phyloP scores from a whole-genome alignment of 2,329 filamentous ascomycete species.

The Albophoma yamanashiensis region DNA sequence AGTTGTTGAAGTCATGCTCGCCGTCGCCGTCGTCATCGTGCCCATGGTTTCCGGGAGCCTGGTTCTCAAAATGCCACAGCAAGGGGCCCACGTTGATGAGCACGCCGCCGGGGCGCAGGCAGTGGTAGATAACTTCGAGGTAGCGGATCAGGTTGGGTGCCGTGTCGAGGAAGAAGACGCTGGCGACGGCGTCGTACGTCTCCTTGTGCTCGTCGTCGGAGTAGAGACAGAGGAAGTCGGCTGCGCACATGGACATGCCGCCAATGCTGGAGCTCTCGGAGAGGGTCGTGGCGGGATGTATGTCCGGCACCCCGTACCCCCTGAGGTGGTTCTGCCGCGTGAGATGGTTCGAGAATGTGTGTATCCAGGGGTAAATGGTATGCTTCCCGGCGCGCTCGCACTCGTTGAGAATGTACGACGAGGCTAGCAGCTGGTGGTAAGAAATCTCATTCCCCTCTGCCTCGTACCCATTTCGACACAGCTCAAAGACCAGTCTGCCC shows the following conservation, averaged over 20 bases:
- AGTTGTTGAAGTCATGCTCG: constrained; percentile 35
- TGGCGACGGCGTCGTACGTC: constrained; percentile 71
- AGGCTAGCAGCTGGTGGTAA: constrained; percentile 90
- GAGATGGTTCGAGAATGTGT: constrained; percentile 79
- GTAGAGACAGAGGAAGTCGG: constrained; percentile 88
- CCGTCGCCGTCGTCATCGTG: constrained; percentile 39
- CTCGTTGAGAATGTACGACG: constrained; percentile 63
- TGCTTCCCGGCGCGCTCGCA: constrained; percentile 51
- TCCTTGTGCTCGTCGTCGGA: constrained; percentile 48
- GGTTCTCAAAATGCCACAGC: constrained; percentile 90
- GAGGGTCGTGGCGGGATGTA: constrained; percentile 56
- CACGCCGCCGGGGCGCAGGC: constrained; percentile 65
- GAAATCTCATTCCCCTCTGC: constrained; percentile 93
- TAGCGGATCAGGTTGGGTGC: constrained; percentile 89
- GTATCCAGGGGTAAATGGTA: constrained; percentile 73
- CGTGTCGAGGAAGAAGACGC: constrained; percentile 95
- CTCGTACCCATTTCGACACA: constrained; percentile 61
- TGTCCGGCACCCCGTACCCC: constrained; percentile 66
- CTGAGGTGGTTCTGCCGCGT: constrained; percentile 65
- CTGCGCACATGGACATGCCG: constrained; percentile 84
- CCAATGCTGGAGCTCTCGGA: constrained; percentile 30
- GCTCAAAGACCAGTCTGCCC: constrained; percentile 79
- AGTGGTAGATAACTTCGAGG: constrained; percentile 70
- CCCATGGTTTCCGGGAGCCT: constrained; percentile 47
- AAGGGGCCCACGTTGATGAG: constrained; percentile 87